A percentile compares a stretch with the other conserved stretches of the same genome.
These are phyloP conservation scores for Delitschia confertaspora DNA, from an alignment of 495 filamentous ascomycete species.

Conservation along the genomic window DNA sequence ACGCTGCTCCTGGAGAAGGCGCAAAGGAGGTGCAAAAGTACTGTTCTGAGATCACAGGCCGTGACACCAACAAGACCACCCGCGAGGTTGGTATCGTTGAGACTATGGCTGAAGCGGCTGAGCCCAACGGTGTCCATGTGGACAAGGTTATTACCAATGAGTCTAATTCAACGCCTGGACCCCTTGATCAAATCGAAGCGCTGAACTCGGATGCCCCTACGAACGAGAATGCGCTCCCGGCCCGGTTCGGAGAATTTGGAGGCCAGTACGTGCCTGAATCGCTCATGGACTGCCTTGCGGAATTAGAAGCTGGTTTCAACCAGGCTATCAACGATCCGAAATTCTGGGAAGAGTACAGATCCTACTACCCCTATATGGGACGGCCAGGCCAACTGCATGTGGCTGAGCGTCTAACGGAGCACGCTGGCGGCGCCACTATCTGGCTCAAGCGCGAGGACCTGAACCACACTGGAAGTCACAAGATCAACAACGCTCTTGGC, in stretches of 20 bases:
- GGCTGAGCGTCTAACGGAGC: slow-evolving; percentile 76
- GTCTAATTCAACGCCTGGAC: slow-evolving; percentile 48
- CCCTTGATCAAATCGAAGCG: slow-evolving; percentile 65
- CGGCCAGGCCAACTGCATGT: slow-evolving; percentile 84
- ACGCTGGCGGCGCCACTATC: slow-evolving; percentile 85
- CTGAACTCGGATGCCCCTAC: slow-evolving; percentile 47
- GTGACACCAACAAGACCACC: slow-evolving; percentile 36
- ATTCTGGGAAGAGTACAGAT: slow-evolving; percentile 96
- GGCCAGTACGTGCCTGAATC: slow-evolving; percentile 99
- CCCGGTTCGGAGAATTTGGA: slow-evolving; percentile 92
- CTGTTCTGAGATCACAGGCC: slow-evolving; percentile 67
- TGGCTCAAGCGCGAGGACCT: slow-evolving; percentile 94
- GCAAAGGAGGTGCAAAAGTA: slow-evolving; percentile 76
- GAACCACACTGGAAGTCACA: slow-evolving; percentile 74
- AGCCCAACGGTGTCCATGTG: slow-evolving; percentile 47
- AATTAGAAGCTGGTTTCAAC: slow-evolving; percentile 90
- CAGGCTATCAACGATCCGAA: slow-evolving; percentile 70
- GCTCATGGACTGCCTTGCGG: slow-evolving; percentile 88
- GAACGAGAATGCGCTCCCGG: slow-evolving; percentile 52
- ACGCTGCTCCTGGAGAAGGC: slow-evolving; percentile 59
- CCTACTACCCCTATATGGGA: slow-evolving; percentile 97
- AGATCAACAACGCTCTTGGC: slow-evolving; percentile 94
- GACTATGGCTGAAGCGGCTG: slow-evolving; percentile 46
- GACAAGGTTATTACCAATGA: slow-evolving; percentile 58
- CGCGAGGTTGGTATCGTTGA: slow-evolving; percentile 57